Conservation (phyloP, 2,329 filamentous ascomycete species). For the Sarocladiaceae sp. region DNA sequence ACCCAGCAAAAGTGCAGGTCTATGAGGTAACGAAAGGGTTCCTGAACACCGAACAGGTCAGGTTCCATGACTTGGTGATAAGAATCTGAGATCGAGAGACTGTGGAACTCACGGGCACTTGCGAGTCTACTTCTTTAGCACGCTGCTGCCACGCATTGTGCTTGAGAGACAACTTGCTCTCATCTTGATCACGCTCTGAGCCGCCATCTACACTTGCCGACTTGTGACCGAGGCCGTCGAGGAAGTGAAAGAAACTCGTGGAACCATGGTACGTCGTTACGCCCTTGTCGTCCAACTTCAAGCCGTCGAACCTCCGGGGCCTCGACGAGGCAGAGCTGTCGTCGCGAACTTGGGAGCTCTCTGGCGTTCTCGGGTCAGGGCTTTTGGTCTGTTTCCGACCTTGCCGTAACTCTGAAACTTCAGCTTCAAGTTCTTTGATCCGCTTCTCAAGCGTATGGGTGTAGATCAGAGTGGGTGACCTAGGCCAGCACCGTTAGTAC, state of each 20-base stretch:
- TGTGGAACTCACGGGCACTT: conserved; percentile 39
- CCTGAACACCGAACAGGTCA: conserved; percentile 26
- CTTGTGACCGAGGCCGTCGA: conserved; percentile 31
- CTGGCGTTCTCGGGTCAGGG: conserved; percentile 4
- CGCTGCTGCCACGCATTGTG: conserved; percentile 55
- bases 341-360: conserved; percentile 1
- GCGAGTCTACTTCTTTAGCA: conserved; percentile 48
- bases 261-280: conserved; percentile 47
- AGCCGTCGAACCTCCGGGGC: conserved; percentile 36
- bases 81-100: conserved; percentile 11
- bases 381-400: conserved; percentile 1
- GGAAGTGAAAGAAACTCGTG: conserved; percentile 53
- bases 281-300: conserved; percentile 52
- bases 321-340: conserved; percentile 15
- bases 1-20: conserved; percentile 61
- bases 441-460: conserved; percentile 51
- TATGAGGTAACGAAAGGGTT: conserved; percentile 53
- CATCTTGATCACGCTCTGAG: conserved; percentile 15
- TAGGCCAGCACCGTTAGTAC: too few relatives aligned
- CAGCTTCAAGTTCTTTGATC: conserved; percentile 50
- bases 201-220: conserved; percentile 21
- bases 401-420: conserved; percentile 28
- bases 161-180: conserved; percentile 44
- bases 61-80: not conserved
- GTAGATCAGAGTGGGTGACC: conserved; percentile 49